These are phyloP conservation scores for Vitis hybrid DNA, from an alignment of 177 flowering plant species.

Conservation along the genomic window DNA sequence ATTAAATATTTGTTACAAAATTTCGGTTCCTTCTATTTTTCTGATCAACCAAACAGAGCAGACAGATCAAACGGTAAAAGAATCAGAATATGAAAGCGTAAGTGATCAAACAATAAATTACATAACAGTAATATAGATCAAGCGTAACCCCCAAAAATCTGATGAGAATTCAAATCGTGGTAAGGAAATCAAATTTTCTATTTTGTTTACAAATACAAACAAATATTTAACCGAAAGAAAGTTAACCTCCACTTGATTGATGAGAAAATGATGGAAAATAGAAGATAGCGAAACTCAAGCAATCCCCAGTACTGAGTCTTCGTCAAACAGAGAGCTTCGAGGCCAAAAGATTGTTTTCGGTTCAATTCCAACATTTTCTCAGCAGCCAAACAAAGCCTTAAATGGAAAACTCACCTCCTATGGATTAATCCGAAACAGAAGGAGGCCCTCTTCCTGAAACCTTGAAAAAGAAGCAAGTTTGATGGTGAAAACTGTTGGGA, in stretches of 20 bases:
- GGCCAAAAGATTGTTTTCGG: background rate
- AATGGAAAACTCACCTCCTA: background rate
- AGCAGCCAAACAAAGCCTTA: background rate
- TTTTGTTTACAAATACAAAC: too few relatives aligned
- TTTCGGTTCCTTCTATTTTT: too few relatives aligned
- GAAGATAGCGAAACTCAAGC: background rate
- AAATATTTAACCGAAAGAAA: background rate
- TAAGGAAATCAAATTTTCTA: too few relatives aligned
- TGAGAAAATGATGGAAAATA: background rate
- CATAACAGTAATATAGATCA: too few relatives aligned
- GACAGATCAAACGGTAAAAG: too few relatives aligned
- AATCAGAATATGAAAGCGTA: background rate
- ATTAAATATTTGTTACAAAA: too few relatives aligned
- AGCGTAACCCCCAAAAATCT: too few relatives aligned
- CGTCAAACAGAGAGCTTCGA: background rate
- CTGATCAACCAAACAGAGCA: too few relatives aligned
- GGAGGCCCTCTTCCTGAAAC: constrained; percentile 6
- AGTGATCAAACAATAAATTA: background rate
- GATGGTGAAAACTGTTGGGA: constrained; percentile 1
- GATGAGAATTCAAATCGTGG: too few relatives aligned
- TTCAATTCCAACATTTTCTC: background rate
- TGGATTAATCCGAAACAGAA: background rate
- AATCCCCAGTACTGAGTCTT: too few relatives aligned
- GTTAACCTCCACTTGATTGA: background rate
- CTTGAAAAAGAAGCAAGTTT: background rate